Conservation (phyloP, 2,329 filamentous ascomycete genomes). For the Aureobasidium sp. region DNA sequence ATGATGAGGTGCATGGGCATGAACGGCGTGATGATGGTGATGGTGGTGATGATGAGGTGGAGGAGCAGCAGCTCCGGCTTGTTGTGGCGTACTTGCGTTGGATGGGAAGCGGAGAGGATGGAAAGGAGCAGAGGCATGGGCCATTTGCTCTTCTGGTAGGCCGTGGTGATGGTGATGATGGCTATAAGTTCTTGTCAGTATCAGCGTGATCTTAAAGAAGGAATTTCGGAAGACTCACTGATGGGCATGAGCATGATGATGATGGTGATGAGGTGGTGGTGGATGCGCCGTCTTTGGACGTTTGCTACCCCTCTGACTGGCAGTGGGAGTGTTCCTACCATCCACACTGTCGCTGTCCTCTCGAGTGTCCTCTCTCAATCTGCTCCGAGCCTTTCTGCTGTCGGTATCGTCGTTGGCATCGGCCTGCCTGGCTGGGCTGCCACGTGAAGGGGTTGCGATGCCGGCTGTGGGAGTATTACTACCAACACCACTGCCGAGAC, state of each 20-base stretch:
- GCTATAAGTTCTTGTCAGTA: slow-evolving; percentile 4
- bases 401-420: slow-evolving; percentile 24
- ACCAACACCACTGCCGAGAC: slow-evolving; percentile 69
- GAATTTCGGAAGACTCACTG: slow-evolving; percentile 1
- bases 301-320: slow-evolving; percentile 58
- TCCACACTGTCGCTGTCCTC: slow-evolving; percentile 35
- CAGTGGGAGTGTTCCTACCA: slow-evolving; percentile 26
- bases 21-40: slow-evolving; percentile 35
- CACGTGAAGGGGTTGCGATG: slow-evolving; percentile 46
- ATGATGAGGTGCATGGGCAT: slow-evolving; percentile 32
- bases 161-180: slow-evolving; percentile 30
- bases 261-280: slow-evolving; percentile 49
- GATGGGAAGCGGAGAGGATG: slow-evolving; percentile 28
- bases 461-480: slow-evolving; percentile 42
- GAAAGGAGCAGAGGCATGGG: slow-evolving; percentile 23
- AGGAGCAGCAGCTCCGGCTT: slow-evolving; percentile 31
- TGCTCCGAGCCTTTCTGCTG: slow-evolving; percentile 8
- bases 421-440: slow-evolving; percentile 26
- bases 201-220: neutral
- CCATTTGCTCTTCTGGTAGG: slow-evolving; percentile 21
- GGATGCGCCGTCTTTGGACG: slow-evolving; percentile 46
- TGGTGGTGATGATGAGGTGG: slow-evolving; percentile 34
- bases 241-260: slow-evolving; percentile 25
- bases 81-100: slow-evolving; percentile 25
- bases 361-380: slow-evolving; percentile 8